These are phyloP conservation scores for Trametes polyzona DNA, from an alignment of 1,284 basidiomycete genomes.

Conservation along the genomic window DNA sequence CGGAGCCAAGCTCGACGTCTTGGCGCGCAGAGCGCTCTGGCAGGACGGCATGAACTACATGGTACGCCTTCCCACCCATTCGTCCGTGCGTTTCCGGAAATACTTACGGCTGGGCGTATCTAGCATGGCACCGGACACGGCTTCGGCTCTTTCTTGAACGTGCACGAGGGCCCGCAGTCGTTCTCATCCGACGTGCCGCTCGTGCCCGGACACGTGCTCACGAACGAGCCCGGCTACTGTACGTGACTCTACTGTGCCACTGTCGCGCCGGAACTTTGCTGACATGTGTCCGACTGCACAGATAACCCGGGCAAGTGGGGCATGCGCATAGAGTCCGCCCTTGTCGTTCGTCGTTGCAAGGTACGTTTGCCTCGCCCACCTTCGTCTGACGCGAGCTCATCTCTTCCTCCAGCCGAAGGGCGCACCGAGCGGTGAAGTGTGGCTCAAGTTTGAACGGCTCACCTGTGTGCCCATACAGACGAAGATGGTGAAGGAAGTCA, in stretches of 20 bases:
- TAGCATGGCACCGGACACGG: constrained; percentile 88
- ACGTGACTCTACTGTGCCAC: constrained; percentile 36
- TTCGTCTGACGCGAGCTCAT: constrained; percentile 16
- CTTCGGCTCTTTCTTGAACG: constrained; percentile 80
- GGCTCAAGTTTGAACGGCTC: constrained; percentile 87
- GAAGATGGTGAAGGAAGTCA: constrained; percentile 81
- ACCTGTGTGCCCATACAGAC: constrained; percentile 95
- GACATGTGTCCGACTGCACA: constrained; percentile 35
- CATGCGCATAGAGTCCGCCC: constrained; percentile 87
- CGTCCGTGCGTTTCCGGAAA: constrained; percentile 11
- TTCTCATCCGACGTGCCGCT: constrained; percentile 72
- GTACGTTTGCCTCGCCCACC: constrained; percentile 40
- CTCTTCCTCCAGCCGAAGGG: constrained; percentile 56
- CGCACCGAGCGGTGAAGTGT: constrained; percentile 74
- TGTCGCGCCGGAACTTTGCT: neutral
- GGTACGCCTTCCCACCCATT: constrained; percentile 45
- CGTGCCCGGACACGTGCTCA: constrained; percentile 84
- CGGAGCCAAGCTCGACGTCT: constrained; percentile 79
- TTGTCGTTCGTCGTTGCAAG: constrained; percentile 70
- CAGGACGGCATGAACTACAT: constrained; percentile 86
- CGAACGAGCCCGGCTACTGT: constrained; percentile 89
- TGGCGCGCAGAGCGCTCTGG: constrained; percentile 88
- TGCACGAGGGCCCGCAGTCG: constrained; percentile 77
- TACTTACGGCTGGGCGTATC: constrained; percentile 20
- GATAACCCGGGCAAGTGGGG: constrained; percentile 87